These are phyloP conservation scores for Trichoderma hamatum DNA, from an alignment of 2,329 filamentous ascomycete species.

Conservation along the genomic window DNA sequence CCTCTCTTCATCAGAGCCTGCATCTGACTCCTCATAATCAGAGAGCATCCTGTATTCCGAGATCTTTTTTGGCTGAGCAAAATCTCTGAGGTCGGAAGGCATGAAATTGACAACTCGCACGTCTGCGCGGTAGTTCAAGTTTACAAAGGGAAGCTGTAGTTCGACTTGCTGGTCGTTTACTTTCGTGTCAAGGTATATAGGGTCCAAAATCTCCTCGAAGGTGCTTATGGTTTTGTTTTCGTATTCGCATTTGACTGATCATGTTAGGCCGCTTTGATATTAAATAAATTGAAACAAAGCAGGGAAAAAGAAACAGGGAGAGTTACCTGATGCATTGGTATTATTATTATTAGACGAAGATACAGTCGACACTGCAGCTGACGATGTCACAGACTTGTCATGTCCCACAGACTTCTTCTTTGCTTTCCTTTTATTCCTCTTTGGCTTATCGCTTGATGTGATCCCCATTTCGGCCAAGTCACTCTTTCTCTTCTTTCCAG, in stretches of 20 bases:
- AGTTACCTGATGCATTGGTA: conserved; percentile 29
- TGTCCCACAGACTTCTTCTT: neutral
- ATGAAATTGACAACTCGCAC: conserved; percentile 83
- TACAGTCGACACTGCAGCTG: conserved; percentile 32
- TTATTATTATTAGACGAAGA: conserved; percentile 40
- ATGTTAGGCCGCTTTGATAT: no score
- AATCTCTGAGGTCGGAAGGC: conserved; percentile 71
- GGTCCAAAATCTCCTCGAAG: conserved; percentile 47
- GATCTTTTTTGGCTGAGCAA: conserved; percentile 54
- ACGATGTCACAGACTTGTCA: conserved; percentile 5
- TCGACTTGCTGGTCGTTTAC: conserved; percentile 44
- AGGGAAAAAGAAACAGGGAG: conserved; percentile 15
- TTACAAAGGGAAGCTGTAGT: conserved; percentile 69
- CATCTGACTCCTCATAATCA: conserved; percentile 41
- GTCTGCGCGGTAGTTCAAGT: conserved; percentile 68
- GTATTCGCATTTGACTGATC: conserved; percentile 52
- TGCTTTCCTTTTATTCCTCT: conserved; percentile 32
- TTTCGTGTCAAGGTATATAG: conserved; percentile 46
- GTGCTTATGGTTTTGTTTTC: conserved; percentile 40
- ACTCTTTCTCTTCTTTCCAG: conserved; percentile 46
- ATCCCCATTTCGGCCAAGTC: conserved; percentile 33
- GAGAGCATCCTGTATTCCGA: conserved; percentile 56
- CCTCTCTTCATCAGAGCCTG: neutral
- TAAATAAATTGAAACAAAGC: neutral
- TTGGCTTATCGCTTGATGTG: conserved; percentile 34